These are phyloP conservation scores for Phytophthora citricola DNA, from an alignment of 352 stramenopile species.

Conservation along the genomic window DNA sequence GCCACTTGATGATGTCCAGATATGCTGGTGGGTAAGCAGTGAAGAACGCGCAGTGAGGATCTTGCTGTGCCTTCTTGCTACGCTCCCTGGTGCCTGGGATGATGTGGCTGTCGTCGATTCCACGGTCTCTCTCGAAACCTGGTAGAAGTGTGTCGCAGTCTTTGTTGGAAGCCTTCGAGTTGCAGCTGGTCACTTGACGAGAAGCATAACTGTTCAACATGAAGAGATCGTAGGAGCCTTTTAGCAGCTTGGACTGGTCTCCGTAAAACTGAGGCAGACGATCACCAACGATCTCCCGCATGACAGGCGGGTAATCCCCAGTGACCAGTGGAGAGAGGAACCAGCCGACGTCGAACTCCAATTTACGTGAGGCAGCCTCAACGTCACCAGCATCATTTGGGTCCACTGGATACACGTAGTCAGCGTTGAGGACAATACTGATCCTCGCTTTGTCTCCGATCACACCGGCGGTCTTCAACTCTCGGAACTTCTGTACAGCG, in stretches of 20 bases:
- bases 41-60: conserved; percentile 47
- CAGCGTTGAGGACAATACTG: conserved; percentile 90
- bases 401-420: conserved; percentile 83
- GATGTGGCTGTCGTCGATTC: conserved; percentile 35
- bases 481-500: conserved; percentile 84
- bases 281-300: conserved; percentile 80
- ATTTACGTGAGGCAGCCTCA: conserved; percentile 78
- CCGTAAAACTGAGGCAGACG: conserved; percentile 82
- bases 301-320: conserved; percentile 92
- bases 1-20: conserved; percentile 46
- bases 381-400: conserved; percentile 49
- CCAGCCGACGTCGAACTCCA: conserved; percentile 93
- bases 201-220: conserved; percentile 96
- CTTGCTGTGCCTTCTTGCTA: conserved; percentile 9
- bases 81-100: conserved; percentile 15
- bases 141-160: conserved; percentile 36
- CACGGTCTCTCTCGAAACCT: conserved; percentile 52
- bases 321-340: conserved; percentile 90
- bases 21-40: conserved; percentile 61
- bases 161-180: conserved; percentile 32
- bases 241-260: conserved; percentile 77
- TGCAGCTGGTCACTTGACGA: conserved; percentile 57
- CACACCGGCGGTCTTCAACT: conserved; percentile 31
- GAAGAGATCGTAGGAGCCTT: conserved; percentile 92
- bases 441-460: conserved; percentile 75